These are phyloP conservation scores for Staphylotrichum longicolle DNA, from an alignment of 495 filamentous ascomycete genomes.

Conservation along the genomic window DNA sequence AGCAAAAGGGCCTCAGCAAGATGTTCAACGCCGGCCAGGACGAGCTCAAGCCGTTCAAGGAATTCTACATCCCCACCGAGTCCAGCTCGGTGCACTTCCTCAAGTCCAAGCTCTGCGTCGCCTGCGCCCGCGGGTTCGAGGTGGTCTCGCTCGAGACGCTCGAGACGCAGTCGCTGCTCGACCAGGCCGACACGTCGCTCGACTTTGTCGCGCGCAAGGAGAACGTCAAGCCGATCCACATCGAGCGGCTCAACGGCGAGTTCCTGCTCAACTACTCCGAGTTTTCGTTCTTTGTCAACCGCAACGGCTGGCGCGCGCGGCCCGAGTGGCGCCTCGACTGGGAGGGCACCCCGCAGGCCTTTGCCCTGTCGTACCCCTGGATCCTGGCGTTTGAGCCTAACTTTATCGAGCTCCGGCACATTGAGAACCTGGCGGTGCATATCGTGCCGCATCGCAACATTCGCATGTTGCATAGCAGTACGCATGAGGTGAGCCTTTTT, in stretches of 20 bases:
- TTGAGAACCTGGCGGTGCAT: slow-evolving; percentile 89
- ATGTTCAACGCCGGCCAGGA: slow-evolving; percentile 95
- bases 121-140: slow-evolving; percentile 92
- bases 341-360: slow-evolving; percentile 89
- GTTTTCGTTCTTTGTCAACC: slow-evolving; percentile 98
- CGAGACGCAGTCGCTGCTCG: slow-evolving; percentile 93
- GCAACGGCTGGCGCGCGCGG: slow-evolving; percentile 94
- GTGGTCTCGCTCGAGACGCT: slow-evolving; percentile 95
- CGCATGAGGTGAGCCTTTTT: slow-evolving; percentile 74
- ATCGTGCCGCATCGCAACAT: slow-evolving; percentile 95
- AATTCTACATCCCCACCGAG: slow-evolving; percentile 98
- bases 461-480: slow-evolving; percentile 93
- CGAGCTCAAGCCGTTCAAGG: slow-evolving; percentile 93
- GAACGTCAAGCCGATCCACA: slow-evolving; percentile 92
- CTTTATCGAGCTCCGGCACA: slow-evolving; percentile 93
- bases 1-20: slow-evolving; percentile 87
- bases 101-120: slow-evolving; percentile 93
- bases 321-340: slow-evolving; percentile 97
- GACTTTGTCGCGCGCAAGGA: slow-evolving; percentile 95
- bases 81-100: slow-evolving; percentile 96
- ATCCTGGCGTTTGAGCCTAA: slow-evolving; percentile 98
- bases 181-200: slow-evolving; percentile 96
- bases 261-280: slow-evolving; percentile 98
- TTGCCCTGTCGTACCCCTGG: slow-evolving; percentile 91
- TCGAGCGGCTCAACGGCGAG: slow-evolving; percentile 92